A percentile compares a stretch with the other conserved stretches of the same genome.
These are phyloP conservation scores for Diaporthe ilicicola DNA, from an alignment of 2,329 filamentous ascomycete species.

Conservation along the genomic window DNA sequence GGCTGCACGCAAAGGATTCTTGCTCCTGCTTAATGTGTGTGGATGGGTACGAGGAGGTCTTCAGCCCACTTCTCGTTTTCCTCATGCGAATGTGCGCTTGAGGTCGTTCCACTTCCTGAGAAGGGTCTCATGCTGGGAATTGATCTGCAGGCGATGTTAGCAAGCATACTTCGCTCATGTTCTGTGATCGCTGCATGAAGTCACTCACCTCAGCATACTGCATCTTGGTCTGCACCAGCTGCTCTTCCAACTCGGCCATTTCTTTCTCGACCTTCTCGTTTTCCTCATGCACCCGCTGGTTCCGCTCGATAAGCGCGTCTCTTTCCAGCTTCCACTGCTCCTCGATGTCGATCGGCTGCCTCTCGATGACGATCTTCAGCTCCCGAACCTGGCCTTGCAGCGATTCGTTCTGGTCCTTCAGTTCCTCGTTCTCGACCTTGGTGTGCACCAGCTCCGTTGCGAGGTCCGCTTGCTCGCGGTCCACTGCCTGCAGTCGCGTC, in stretches of 20 bases:
- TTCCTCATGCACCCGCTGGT: conserved; percentile 92
- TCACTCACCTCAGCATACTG: conserved; percentile 86
- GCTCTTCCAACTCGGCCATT: conserved; percentile 89
- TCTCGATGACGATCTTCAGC: conserved; percentile 85
- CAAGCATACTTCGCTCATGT: not conserved
- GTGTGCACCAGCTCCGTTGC: conserved; percentile 91
- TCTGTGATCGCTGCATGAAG: not conserved
- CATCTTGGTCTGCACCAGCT: conserved; percentile 94
- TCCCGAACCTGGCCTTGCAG: conserved; percentile 86
- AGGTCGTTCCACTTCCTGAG: conserved; percentile 82
- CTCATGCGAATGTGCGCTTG: conserved; percentile 59
- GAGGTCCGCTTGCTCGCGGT: conserved; percentile 88
- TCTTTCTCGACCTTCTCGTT: conserved; percentile 90
- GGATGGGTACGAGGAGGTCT: too few species aligned
- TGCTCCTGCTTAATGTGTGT: not conserved
- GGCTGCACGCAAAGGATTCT: not conserved
- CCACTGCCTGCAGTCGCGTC: conserved; percentile 85
- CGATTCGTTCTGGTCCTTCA: conserved; percentile 89
- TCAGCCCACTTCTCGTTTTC: not conserved
- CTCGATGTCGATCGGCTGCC: conserved; percentile 89
- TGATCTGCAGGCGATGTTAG: conserved; percentile 62
- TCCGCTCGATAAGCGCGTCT: conserved; percentile 90
- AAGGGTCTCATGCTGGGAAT: conserved; percentile 74
- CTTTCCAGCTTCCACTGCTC: conserved; percentile 83
- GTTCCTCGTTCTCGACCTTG: conserved; percentile 91